Evolutionary conservation across 2,329 filamentous ascomycete genomes (phyloP), one percentile per base, ranked within the genome.

Genomic region (Zymoseptoria crescenta): DNA sequence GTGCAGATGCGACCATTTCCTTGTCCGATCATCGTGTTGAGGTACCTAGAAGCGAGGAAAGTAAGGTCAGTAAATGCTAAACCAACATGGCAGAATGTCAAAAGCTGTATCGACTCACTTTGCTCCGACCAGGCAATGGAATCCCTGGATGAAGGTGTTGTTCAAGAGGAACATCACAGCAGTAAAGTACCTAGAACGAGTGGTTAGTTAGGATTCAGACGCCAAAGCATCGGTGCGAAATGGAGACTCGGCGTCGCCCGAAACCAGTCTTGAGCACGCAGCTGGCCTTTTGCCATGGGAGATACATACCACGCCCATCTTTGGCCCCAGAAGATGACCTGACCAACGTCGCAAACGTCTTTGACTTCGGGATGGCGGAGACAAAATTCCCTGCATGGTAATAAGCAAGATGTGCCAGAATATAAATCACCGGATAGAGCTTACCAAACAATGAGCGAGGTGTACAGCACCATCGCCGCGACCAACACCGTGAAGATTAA

Each of bases 291-390:
- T 24, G 24, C 24, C 24, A 24, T 24, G 24, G 24, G 13, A 45
- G 13, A 16, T 45, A 29, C 51, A 68, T 79, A 85, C 78, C 84
- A 87, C 2, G 81, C 84, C 83, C 87, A 89, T 60, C 82, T 84
- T 73, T 89, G 86, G 64, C 87, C 87, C 86, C 88, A 95, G 75
- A 96, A 96, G 21, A 96, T 83, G 82, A 92, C 92, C 74, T 96
- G 90, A n/a, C 91, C 92, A 70, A 96, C 89, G 72, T 96, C 92
- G 72, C 91, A 96, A 13, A 96, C 89, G 76, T 96, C 92, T 67
- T 91, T 86, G 60, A 96, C 86, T 73, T 96, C 90, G 0, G 92
- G 92, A 70, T 96, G 91, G 53, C 91, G 85, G 59, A 96, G 77
- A 72, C 92, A 96, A 69, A 96, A 96, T 72, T 92, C 85, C 91